Evolutionary conservation across 495 filamentous ascomycete genomes (phyloP).

Genomic region (Tricharina praecox): DNA sequence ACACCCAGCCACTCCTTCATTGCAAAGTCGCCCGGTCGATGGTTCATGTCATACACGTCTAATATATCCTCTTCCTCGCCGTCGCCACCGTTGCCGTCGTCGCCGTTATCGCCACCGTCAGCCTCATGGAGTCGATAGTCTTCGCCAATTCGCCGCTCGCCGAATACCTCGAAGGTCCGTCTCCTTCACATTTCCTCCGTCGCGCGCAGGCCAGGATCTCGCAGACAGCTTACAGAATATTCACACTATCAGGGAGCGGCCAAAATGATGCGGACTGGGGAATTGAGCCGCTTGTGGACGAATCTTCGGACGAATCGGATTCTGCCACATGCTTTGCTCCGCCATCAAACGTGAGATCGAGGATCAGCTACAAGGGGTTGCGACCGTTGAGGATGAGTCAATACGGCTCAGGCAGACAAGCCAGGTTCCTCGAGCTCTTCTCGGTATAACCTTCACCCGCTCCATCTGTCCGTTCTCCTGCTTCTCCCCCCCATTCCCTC

Average conservation of each 20-base stretch:
- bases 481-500: no score
- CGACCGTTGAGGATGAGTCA: conserved; percentile 15
- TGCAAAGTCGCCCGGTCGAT: no score
- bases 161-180: conserved; percentile 78
- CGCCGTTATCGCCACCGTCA: conserved; percentile 7
- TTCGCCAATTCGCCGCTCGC: conserved; percentile 82
- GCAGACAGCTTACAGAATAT: conserved; percentile 13
- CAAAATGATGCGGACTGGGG: conserved; percentile 33
- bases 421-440: conserved; percentile 22
- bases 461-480: no score
- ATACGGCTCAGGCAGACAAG: conserved; percentile 15
- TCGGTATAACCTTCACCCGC: no score
- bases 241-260: conserved; percentile 30
- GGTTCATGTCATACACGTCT: conserved; percentile 4
- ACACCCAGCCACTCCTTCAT: no score
- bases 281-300: conserved; percentile 28
- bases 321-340: conserved; percentile 11
- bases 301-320: conserved; percentile 8
- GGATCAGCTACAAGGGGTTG: conserved; percentile 13
- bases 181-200: neutral
- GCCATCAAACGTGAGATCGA: conserved; percentile 30
- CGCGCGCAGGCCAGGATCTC: neutral
- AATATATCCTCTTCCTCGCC: conserved; percentile 7
- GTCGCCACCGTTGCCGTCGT: no score
- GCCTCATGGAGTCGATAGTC: conserved; percentile 75